Conservation (phyloP, 495 filamentous ascomycete genomes). For the Trichocladium uniseriatum region DNA sequence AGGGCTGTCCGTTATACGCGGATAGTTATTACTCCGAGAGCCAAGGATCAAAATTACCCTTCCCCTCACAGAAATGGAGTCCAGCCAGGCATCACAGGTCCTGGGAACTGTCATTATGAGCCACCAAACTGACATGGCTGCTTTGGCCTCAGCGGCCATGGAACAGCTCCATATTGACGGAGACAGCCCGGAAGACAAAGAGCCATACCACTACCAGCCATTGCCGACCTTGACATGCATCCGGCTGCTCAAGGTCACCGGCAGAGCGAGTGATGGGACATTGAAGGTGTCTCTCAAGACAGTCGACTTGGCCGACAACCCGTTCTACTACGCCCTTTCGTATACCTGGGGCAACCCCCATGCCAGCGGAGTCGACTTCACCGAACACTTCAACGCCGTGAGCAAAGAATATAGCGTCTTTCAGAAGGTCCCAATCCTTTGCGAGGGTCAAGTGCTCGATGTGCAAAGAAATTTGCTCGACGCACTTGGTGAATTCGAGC, state of each 20-base stretch:
- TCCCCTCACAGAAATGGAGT: no score
- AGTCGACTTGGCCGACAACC: slow-evolving; percentile 1
- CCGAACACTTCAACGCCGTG: slow-evolving; percentile 4
- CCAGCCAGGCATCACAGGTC: not conserved
- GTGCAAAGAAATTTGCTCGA: slow-evolving; percentile 3
- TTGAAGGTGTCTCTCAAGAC: not conserved
- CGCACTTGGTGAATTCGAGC: not conserved
- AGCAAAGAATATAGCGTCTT: not conserved
- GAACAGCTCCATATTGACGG: not conserved
- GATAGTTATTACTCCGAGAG: no score
- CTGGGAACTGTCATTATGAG: no score
- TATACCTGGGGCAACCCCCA: slow-evolving; percentile 11
- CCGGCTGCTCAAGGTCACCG: not conserved
- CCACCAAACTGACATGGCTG: no score
- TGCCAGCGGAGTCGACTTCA: slow-evolving; percentile 8
- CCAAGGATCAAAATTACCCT: no score
- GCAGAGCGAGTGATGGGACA: not conserved
- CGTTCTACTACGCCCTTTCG: not conserved
- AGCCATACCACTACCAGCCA: not conserved
- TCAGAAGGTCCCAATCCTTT: not conserved
- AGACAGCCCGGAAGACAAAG: not conserved
- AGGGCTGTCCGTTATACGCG: no score
- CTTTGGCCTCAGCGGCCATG: not conserved
- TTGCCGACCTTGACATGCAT: not conserved
- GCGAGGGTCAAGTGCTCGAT: not conserved